These are phyloP conservation scores for Trichoderma sp. DNA, from an alignment of 2,329 filamentous ascomycete species.

Conservation along the genomic window DNA sequence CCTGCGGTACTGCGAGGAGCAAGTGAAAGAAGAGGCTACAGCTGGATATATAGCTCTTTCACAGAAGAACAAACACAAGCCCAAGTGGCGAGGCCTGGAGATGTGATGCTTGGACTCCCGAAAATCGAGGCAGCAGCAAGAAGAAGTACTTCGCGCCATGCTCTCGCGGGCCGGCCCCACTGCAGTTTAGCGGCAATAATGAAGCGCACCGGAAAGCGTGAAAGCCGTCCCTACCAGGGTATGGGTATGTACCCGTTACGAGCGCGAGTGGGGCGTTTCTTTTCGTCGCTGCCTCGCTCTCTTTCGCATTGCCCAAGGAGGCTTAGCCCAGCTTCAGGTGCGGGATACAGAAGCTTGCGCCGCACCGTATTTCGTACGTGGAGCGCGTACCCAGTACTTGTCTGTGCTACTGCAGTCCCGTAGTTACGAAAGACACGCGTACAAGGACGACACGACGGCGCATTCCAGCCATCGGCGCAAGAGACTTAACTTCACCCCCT, in stretches of 20 bases:
- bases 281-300: not conserved
- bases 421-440: not conserved
- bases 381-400: not conserved
- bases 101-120: not conserved
- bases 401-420: not conserved
- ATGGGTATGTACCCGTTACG: not conserved
- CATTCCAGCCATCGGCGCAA: not conserved
- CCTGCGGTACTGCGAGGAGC: not conserved
- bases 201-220: slow-evolving; percentile 13
- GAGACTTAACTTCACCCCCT: not conserved
- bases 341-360: not conserved
- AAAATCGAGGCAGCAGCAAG: slow-evolving; percentile 12
- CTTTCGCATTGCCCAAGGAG: not conserved
- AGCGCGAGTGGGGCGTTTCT: not conserved
- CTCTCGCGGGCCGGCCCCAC: slow-evolving; percentile 17
- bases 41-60: not conserved
- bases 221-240: slow-evolving; percentile 10
- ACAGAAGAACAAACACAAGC: not conserved
- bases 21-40: not conserved
- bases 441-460: not conserved
- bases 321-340: not conserved
- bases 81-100: slow-evolving; percentile 17
- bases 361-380: not conserved
- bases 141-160: slow-evolving; percentile 7
- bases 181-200: not conserved